Conservation (phyloP, 169 alveolate genomes). For the Cryptosporidium felis region DNA sequence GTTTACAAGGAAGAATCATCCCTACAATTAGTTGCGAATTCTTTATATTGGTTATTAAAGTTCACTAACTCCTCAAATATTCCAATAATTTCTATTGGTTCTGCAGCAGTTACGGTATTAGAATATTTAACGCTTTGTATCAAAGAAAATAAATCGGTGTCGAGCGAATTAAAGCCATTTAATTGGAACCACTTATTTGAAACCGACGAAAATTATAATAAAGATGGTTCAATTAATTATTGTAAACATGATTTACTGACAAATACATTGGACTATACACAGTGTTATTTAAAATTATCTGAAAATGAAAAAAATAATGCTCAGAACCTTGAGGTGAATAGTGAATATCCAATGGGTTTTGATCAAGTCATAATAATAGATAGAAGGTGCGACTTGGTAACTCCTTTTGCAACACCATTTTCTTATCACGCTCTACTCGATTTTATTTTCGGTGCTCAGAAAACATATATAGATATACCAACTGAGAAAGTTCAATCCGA, state of each 20-base stretch:
- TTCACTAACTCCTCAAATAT: conserved; percentile 25
- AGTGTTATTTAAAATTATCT: not conserved
- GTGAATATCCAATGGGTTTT: conserved; percentile 33
- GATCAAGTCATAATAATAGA: conserved; percentile 77
- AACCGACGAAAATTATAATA: not conserved
- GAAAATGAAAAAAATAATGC: not conserved
- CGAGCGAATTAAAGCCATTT: conserved; percentile 19
- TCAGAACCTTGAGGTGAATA: not conserved
- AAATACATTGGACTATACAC: conserved; percentile 35
- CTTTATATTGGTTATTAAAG: conserved; percentile 45
- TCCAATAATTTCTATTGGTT: conserved; percentile 50
- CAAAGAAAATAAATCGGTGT: not conserved
- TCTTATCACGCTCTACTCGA: conserved; percentile 84
- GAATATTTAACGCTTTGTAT: not conserved
- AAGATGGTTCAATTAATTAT: not conserved
- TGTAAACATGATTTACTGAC: not conserved
- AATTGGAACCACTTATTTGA: conserved; percentile 34
- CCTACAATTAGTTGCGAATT: conserved; percentile 38
- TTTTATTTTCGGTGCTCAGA: conserved; percentile 75
- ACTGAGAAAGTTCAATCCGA: conserved; percentile 54
- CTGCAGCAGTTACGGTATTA: conserved; percentile 47
- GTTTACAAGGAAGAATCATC: conserved; percentile 65
- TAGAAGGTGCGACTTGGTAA: conserved; percentile 79
- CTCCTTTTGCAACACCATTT: conserved; percentile 83
- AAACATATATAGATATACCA: conserved; percentile 80